Evolutionary conservation across 1,139 yeast species (phyloP), one percentile per base, ranked within the genome.

Genomic region (Saccharomyces pastorianus): DNA sequence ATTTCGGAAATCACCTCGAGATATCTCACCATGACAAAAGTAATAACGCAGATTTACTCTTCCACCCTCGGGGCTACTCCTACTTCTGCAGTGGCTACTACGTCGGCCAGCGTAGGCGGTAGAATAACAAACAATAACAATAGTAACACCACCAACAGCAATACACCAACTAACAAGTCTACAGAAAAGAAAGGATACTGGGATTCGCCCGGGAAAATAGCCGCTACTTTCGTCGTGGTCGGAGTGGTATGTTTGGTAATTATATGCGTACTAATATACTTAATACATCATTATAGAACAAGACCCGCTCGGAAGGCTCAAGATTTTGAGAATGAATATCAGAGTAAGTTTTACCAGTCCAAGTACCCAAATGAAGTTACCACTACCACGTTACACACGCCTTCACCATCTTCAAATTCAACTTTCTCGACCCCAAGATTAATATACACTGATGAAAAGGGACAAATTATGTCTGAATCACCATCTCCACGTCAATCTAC

Each of bases 191-290:
- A 51, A 6, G 61, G 69, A 0, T 73, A 69, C 55, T 73, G 74
- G 67, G 56, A 62, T 17, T 68, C 71, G 1, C 64, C 72, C 2
- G 75, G 74, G 0, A 73, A 73, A 61, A 72, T 73, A 11, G 73
- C 71, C 0, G 76, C 74, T 3, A 69, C 73, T 0, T 73, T 73
- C 55, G 67, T 66, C 9, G 72, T 64, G 1, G 73, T 73, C 13
- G 76, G 76, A 3, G 48, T 73, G 2, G 69, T 72, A 1, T 58
- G 64, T 2, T 17, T 72, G 2, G 48, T 65, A 1, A 57, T 64
- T 0, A 42, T 64, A 1, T 29, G 64, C 0, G 25, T 70, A 7
- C 61, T 65, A 55, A 50, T 68, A 47, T 58, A 64, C 59, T 47
- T 64, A 57, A 34, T 61, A 55, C 49, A 59, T 28, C 58, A 60